Evolutionary conservation across 805 yeast genomes (phyloP).

Genomic region (Myxozyma vanderwaltii): DNA sequence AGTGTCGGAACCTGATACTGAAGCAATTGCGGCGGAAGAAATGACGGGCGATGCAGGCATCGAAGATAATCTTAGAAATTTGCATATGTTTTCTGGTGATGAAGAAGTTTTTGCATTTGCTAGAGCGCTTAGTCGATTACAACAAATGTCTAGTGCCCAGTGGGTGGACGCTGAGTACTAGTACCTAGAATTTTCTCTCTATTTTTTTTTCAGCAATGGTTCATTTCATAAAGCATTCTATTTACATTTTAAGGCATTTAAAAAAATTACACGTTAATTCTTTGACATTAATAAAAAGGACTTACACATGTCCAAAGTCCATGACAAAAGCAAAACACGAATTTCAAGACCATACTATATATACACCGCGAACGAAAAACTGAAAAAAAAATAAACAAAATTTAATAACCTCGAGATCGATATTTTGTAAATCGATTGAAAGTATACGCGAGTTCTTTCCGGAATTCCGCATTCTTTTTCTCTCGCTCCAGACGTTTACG

Average conservation of each 20-base stretch:
- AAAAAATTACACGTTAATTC: neutral
- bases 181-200: neutral
- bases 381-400: no score
- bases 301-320: neutral
- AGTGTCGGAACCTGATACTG: constrained; percentile 52
- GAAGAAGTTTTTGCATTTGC: constrained; percentile 98
- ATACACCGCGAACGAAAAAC: neutral
- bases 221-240: no score
- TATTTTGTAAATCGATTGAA: constrained; percentile 9
- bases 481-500: constrained; percentile 18
- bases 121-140: constrained; percentile 83
- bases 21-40: constrained; percentile 47
- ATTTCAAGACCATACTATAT: no score
- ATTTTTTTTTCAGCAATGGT: neutral
- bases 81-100: constrained; percentile 68
- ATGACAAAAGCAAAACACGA: no score
- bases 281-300: neutral
- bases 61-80: constrained; percentile 56
- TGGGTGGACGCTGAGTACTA: constrained; percentile 63
- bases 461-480: neutral
- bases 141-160: constrained; percentile 91
- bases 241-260: no score
- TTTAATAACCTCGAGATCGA: constrained; percentile 26
- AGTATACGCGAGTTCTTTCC: constrained; percentile 4
- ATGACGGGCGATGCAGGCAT: constrained; percentile 38